Percentiles rank a stretch among this genome's conserved stretches.
These are phyloP conservation scores for Diplotaxis tenuifolia DNA, from an alignment of 345 rosid species.

Conservation along the genomic window DNA sequence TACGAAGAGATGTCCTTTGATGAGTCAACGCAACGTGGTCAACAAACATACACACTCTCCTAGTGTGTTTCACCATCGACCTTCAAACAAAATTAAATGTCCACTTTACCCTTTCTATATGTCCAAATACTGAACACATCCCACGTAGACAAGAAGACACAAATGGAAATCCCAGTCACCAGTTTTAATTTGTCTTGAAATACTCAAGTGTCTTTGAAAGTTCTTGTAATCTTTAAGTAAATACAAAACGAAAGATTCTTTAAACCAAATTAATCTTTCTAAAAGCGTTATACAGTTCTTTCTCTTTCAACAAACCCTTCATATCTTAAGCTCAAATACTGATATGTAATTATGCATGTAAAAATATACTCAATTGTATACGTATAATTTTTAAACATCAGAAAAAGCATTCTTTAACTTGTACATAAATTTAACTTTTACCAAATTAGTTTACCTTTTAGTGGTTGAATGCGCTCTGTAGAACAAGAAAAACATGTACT, in stretches of 20 bases:
- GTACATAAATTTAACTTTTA: neutral
- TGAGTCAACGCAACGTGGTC: conserved; percentile 26
- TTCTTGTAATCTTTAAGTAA: neutral
- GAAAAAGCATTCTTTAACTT: no score
- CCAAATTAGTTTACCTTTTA: neutral
- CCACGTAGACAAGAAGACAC: conserved; percentile 51
- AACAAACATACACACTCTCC: conserved; percentile 1
- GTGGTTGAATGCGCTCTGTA: neutral
- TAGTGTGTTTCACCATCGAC: conserved; percentile 24
- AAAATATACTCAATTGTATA: no score
- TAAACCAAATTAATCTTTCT: neutral
- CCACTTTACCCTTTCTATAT: conserved; percentile 47
- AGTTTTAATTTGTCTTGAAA: neutral
- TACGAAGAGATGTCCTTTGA: conserved; percentile 3
- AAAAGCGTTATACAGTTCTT: neutral
- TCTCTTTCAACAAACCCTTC: neutral
- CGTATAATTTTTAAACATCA: no score
- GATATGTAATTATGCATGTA: no score
- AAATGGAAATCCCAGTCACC: conserved; percentile 46
- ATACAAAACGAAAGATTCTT: neutral
- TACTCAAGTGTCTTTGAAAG: neutral
- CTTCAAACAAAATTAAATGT: conserved; percentile 43
- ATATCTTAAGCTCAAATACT: no score
- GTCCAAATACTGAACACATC: conserved; percentile 42
- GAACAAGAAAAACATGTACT: conserved; percentile 2